A percentile compares a stretch with the other conserved stretches of the same genome.
These are phyloP conservation scores for Coemansia sp. DNA, from an alignment of 192 early-diverging fungal genomes.

Conservation along the genomic window DNA sequence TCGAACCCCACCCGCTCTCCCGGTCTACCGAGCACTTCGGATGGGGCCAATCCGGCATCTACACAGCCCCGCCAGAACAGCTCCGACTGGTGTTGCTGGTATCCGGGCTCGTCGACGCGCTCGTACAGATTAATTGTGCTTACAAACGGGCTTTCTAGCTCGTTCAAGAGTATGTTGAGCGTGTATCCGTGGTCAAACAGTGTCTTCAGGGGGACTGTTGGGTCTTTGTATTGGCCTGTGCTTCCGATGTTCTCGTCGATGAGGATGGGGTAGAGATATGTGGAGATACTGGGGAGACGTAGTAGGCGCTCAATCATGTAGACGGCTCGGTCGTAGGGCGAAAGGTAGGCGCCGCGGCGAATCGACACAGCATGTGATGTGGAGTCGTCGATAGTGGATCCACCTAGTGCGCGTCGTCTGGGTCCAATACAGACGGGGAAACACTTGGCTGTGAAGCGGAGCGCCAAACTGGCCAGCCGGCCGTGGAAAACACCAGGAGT, in stretches of 20 bases:
- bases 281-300: conserved; percentile 38
- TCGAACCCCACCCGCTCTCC: conserved; percentile 20
- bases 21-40: conserved; percentile 8
- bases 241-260: conserved; percentile 39
- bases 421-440: conserved; percentile 40
- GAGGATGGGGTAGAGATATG: conserved; percentile 45
- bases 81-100: conserved; percentile 34
- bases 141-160: conserved; percentile 56
- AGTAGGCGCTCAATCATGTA: conserved; percentile 46
- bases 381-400: conserved; percentile 11
- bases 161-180: conserved; percentile 54
- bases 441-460: conserved; percentile 40
- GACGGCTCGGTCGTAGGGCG: conserved; percentile 48
- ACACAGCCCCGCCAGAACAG: conserved; percentile 54
- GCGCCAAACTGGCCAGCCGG: conserved; percentile 29
- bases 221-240: conserved; percentile 24
- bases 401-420: conserved; percentile 22
- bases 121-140: conserved; percentile 50
- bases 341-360: conserved; percentile 38
- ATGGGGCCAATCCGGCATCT: conserved; percentile 25
- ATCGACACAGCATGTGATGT: conserved; percentile 51
- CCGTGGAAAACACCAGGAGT: conserved; percentile 44
- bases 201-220: conserved; percentile 34
- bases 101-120: conserved; percentile 14
- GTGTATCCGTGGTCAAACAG: conserved; percentile 53